Evolutionary conservation across 2,329 filamentous ascomycete genomes (phyloP).

Genomic region (Thyridium curvatum): DNA sequence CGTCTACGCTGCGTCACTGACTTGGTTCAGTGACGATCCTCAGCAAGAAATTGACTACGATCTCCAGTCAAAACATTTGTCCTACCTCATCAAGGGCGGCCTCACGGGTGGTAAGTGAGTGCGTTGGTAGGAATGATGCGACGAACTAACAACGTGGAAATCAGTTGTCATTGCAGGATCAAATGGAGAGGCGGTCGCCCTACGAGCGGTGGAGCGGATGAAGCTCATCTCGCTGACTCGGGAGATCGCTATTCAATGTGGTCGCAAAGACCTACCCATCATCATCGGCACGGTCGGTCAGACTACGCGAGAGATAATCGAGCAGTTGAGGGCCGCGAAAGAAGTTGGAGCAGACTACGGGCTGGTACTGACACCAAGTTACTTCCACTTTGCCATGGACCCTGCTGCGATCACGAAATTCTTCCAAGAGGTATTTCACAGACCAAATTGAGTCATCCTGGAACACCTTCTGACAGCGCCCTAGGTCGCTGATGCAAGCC

Average conservation of each 20-base stretch:
- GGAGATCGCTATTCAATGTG: slow-evolving; percentile 38
- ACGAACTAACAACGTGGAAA: too few species aligned
- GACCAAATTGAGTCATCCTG: slow-evolving; percentile 46
- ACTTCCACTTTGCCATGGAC: slow-evolving; percentile 56
- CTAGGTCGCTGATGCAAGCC: slow-evolving; percentile 43
- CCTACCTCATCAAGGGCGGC: slow-evolving; percentile 44
- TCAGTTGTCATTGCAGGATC: too few species aligned
- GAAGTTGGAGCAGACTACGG: slow-evolving; percentile 60
- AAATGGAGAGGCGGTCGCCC: slow-evolving; percentile 62
- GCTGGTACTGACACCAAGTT: slow-evolving; percentile 60
- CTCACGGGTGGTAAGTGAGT: too few species aligned
- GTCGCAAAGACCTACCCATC: slow-evolving; percentile 51
- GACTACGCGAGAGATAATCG: slow-evolving; percentile 59
- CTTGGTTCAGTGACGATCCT: slow-evolving; percentile 45
- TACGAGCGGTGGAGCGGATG: slow-evolving; percentile 53
- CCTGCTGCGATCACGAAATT: too few species aligned
- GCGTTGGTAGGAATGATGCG: too few species aligned
- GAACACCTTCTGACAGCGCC: slow-evolving; percentile 58
- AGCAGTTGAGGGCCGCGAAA: slow-evolving; percentile 56
- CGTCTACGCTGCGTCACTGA: slow-evolving; percentile 50
- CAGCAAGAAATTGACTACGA: slow-evolving; percentile 54
- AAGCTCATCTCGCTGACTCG: slow-evolving; percentile 50
- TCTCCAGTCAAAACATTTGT: slow-evolving; percentile 43
- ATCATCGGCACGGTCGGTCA: slow-evolving; percentile 63
- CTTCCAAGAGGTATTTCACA: slow-evolving; percentile 49